Evolutionary conservation across 306 rosid species (phyloP).

Genomic region (Fragaria iinumae): DNA sequence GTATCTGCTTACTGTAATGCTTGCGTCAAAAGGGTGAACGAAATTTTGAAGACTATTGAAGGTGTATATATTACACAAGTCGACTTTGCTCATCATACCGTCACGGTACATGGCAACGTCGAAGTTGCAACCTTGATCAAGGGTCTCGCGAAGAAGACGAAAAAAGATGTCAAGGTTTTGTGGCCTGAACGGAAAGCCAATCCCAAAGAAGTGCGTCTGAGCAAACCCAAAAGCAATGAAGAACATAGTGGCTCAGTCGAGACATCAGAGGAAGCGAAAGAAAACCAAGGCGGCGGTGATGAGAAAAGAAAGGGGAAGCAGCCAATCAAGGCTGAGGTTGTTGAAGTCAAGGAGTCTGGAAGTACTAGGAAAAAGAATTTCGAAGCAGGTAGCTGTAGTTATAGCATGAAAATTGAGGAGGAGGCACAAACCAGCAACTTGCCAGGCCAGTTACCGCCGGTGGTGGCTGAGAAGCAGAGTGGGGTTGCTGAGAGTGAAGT

Average conservation of each 20-base stretch:
- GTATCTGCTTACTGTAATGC: conserved; percentile 80
- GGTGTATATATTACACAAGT: conserved; percentile 61
- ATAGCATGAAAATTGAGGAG: conserved; percentile 13
- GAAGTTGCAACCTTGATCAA: conserved; percentile 54
- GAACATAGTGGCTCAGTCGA: conserved; percentile 32
- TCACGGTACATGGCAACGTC: conserved; percentile 52
- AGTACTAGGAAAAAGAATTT: conserved; percentile 5
- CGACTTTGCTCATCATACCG: conserved; percentile 67
- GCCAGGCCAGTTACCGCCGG: conserved; percentile 26
- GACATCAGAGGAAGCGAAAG: conserved; percentile 39
- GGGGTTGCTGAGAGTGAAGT: conserved; percentile 10
- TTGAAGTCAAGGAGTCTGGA: conserved; percentile 32
- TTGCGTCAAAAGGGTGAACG: conserved; percentile 66
- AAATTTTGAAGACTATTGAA: conserved; percentile 41
- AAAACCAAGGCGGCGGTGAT: conserved; percentile 30
- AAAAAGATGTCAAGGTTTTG: conserved; percentile 58
- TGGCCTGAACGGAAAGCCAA: conserved; percentile 54
- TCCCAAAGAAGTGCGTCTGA: background rate
- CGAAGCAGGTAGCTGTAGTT: conserved; percentile 21
- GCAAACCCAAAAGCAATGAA: conserved; percentile 35
- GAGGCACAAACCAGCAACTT: conserved; percentile 33
- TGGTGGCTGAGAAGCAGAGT: conserved; percentile 27
- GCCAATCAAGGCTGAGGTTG: conserved; percentile 27
- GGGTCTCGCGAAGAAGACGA: conserved; percentile 37
- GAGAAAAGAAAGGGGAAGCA: conserved; percentile 37